Conservation (phyloP, 352 stramenopile genomes). For the Aphanomyces invadans region DNA sequence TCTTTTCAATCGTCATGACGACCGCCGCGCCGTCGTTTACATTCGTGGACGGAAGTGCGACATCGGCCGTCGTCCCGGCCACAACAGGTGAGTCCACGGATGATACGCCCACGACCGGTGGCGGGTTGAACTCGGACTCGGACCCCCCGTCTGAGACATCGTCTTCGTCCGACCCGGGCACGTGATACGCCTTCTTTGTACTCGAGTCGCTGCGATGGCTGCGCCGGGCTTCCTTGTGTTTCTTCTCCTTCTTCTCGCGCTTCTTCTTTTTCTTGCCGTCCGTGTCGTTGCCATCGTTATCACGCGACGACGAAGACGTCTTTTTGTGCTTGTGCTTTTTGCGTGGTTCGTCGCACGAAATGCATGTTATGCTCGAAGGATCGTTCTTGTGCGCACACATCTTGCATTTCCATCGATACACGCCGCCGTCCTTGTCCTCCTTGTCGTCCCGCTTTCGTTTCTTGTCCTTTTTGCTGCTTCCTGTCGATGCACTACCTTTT, state of each 20-base stretch:
- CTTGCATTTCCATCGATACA: slow-evolving; percentile 25
- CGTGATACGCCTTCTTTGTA: slow-evolving; percentile 67
- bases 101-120: background rate
- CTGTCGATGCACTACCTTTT: background rate
- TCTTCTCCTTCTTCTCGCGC: slow-evolving; percentile 24
- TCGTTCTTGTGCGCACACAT: slow-evolving; percentile 14
- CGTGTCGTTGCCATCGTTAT: slow-evolving; percentile 20
- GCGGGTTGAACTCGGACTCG: slow-evolving; percentile 24
- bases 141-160: slow-evolving; percentile 35
- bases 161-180: slow-evolving; percentile 78
- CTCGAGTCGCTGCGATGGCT: slow-evolving; percentile 58
- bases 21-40: slow-evolving; percentile 22
- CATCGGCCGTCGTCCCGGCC: background rate
- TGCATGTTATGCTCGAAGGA: background rate
- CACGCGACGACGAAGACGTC: background rate
- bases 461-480: slow-evolving; percentile 18
- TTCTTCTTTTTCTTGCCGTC: slow-evolving; percentile 37
- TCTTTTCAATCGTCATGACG: slow-evolving; percentile 84
- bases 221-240: slow-evolving; percentile 37
- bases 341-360: slow-evolving; percentile 1
- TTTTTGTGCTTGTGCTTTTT: slow-evolving; percentile 20
- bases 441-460: slow-evolving; percentile 20
- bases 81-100: background rate
- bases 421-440: background rate
- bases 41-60: background rate